A percentile compares a stretch with the other conserved stretches of the same genome.
Evolutionary conservation across 148 eudicot genomes (phyloP).

Genomic region (Amaranthus cruentus): DNA sequence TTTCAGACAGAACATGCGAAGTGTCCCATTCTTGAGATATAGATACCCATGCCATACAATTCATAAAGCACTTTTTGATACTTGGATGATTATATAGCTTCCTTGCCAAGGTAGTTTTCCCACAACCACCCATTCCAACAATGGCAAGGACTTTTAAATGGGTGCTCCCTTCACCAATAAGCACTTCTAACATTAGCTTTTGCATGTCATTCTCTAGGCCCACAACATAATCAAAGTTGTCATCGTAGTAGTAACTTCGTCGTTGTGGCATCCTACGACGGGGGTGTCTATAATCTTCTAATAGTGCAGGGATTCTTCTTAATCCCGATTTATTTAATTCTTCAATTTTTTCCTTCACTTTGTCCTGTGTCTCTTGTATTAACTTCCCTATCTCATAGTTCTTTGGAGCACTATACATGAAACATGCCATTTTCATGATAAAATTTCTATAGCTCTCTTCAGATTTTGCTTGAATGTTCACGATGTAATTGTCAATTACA

Average conservation of each 20-base stretch:
- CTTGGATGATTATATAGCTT: conserved; percentile 27
- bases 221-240: conserved; percentile 6
- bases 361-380: not conserved
- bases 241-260: conserved; percentile 14
- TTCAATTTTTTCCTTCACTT: not conserved
- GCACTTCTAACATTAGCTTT: conserved; percentile 8
- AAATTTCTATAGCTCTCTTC: not conserved
- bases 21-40: conserved; percentile 34
- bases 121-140: conserved; percentile 35
- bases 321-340: conserved; percentile 3
- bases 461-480: not conserved
- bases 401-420: not conserved
- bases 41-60: conserved; percentile 25
- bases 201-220: conserved; percentile 17
- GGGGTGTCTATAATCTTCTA: not conserved
- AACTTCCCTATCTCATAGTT: conserved; percentile 1
- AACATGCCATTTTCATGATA: not conserved
- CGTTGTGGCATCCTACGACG: not conserved
- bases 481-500: not conserved
- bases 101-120: conserved; percentile 31
- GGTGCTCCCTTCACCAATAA: conserved; percentile 12
- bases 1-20: conserved; percentile 17
- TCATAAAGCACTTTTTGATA: conserved; percentile 12
- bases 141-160: conserved; percentile 15
- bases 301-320: conserved; percentile 10